Base-by-base conservation (phyloP, 2,329 filamentous ascomycete genomes). In the Apiospora saccharicola region DNA sequence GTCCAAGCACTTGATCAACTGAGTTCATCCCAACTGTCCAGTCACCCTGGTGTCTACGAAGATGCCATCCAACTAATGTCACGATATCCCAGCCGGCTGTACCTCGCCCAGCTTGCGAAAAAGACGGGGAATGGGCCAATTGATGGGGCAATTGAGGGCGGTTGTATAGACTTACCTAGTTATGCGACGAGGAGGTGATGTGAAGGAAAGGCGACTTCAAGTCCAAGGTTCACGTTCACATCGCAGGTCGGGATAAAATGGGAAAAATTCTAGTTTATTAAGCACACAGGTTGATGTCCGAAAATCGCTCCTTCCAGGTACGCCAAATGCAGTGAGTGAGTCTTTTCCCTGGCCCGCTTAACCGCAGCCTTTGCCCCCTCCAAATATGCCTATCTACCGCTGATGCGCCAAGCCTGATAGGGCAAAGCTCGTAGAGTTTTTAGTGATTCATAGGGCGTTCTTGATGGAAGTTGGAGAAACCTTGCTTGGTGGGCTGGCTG, bases 251-350 rank as follows among this genome's bases (percentile, higher is more conserved):
- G 41, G 41, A 34, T 61, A n/a, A n/a, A 51, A 34, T 13, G 34
- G 34, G 22, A 64, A 64, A 64, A 64, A 64, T n/a, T 64, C 57
- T 37, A 64, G 57, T 64, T 41, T 64, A 41, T 64, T 64, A 64
- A 64, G 57, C 57, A 64, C 57, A 34, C 57, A n/a, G 57, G 34
- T 64, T 41, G 57, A 64, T 22, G 57, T 51, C 57, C 57, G 57
- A 64, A 64, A 64, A 64, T 64, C 57, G 57, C 57, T 64, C 57
- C 57, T 64, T 22, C 51, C 53, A 64, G 30, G 30, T 64, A 37
- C 46, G 46, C 57, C 57, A 64, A 34, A 7, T 19, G 30, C 53
- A n/a, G 53, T 24, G 34, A 64, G 57, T 64, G 57, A 41, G 57
- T 64, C 57, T 41, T 64, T 64, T 14, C 8, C 37, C 49, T 34